Evolutionary conservation across 306 rosid genomes (phyloP), one percentile per base, ranked within the genome.

Genomic region (Mimosa pudica): DNA sequence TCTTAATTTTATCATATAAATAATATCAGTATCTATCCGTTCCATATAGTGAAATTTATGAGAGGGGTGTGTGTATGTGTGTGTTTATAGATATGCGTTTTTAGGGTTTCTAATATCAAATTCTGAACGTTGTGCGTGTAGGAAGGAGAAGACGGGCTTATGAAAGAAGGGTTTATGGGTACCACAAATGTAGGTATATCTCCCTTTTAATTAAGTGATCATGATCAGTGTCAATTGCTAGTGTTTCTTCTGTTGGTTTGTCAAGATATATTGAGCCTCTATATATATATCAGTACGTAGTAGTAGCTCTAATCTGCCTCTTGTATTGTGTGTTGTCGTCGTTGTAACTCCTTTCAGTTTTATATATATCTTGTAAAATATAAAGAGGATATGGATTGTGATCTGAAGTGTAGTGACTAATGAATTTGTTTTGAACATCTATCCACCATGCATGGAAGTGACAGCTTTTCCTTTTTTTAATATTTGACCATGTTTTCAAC

Each of bases 131-230:
- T 69, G 16, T 24, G 60, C 16, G 68, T 87, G 86, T 75, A 94
- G 98, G 98, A 94, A 55, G 87, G 88, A 73, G 98, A 92, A 65
- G 96, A 89, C 60, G 74, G 87, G 89, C 85, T 87, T 12, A 80
- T 87, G 89, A 92, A 91, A 83, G 97, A 92, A 66, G 98, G 87
- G 45, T 88, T 78, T 86, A 91, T 87, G 13, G 44, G 81, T 67
- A 80, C 93, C 1, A 89, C 91, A 44, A 90, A 91, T 77, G 85
- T 87, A 75, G 91, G 92, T n/a, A 88, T 92, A 84, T 88, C 94
- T 80, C 97, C 94, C 84, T 92, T 84, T 90, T 90, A 18, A 7
- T 57, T 18, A 82, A 46, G 66, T 7, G 13, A 24, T 60, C 63
- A n/a, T 7, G 35, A 24, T 60, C 63, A n/a, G 67, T 10, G 17